Base-by-base conservation (phyloP, 2,329 filamentous ascomycete species). In the Colletotrichum chlorophyti region DNA sequence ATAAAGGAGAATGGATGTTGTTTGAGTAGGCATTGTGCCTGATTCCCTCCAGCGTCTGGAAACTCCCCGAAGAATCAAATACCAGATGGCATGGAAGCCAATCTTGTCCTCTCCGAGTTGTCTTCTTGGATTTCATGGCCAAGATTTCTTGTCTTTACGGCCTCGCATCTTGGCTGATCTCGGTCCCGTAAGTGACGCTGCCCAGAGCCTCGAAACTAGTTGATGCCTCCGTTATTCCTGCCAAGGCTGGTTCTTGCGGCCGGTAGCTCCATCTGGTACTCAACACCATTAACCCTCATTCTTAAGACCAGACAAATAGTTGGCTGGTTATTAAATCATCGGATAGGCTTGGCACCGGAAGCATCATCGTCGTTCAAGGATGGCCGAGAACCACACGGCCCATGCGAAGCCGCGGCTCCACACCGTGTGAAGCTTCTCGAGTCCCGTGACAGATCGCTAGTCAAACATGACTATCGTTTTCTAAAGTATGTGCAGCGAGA, bases 361-460 rank as follows among this genome's bases (percentile, higher is more conserved):
- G 31, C 31, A 43, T 52, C 26, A 31, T 17, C 17, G 11, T 46
- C 8, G 11, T 14, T 7, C 17, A 35, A n/a, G 38, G 41, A 24
- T 47, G 11, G n/a, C 8, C 6, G n/a, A n/a, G n/a, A 32, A 9
- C 21, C n/a, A n/a, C n/a, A n/a, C n/a, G n/a, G n/a, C 26, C 24
- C 24, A 40, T 23, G n/a, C 9, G 14, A n/a, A 17, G 40, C 17
- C 26, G 11, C 23, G n/a, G 34, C 40, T 53, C 54, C 49, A 35
- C 49, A 53, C 41, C 14, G 49, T 47, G 49, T 53, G 49, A 42
- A 29, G 21, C 19, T n/a, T 34, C 23, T 6, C 46, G 27, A 23
- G n/a, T 53, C 49, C 54, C 49, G 49, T 58, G 49, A 58, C 49
- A 27, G 34, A 35, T 58, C 35, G 29, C 19, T 47, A 40, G 54